Evolutionary conservation across 208 protist species (phyloP).

Genomic region (Novymonas esmeraldas): DNA sequence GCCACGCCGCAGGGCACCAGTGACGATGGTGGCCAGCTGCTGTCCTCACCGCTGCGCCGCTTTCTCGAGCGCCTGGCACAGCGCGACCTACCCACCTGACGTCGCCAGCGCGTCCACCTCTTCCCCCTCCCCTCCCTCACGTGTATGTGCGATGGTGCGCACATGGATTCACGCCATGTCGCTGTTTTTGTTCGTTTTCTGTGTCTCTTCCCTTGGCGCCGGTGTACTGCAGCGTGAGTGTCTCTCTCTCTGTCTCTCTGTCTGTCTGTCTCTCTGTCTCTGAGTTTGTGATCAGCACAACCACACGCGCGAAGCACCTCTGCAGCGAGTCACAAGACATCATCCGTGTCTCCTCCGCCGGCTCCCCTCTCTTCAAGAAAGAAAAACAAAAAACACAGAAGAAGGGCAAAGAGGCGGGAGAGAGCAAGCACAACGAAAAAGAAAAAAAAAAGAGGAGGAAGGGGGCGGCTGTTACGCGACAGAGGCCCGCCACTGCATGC

Average conservation of each 20-base stretch:
- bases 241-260: background rate
- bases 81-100: background rate
- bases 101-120: no score
- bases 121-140: background rate
- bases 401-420: no score
- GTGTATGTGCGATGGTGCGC: background rate
- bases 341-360: background rate
- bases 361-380: background rate
- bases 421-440: no score
- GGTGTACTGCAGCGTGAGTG: background rate
- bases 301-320: no score
- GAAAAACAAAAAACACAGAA: no score
- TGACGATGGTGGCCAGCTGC: background rate
- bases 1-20: background rate
- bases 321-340: no score
- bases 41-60: background rate
- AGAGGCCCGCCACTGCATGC: no score
- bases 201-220: background rate
- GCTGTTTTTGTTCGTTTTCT: background rate
- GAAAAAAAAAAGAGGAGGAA: no score
- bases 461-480: no score
- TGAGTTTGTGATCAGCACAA: background rate
- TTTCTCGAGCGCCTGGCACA: background rate
- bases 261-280: background rate
- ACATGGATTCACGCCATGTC: background rate